Evolutionary conservation across 192 early-diverging fungal genomes (phyloP), one percentile per base, ranked within the genome.

Genomic region (Mortierella alpina): DNA sequence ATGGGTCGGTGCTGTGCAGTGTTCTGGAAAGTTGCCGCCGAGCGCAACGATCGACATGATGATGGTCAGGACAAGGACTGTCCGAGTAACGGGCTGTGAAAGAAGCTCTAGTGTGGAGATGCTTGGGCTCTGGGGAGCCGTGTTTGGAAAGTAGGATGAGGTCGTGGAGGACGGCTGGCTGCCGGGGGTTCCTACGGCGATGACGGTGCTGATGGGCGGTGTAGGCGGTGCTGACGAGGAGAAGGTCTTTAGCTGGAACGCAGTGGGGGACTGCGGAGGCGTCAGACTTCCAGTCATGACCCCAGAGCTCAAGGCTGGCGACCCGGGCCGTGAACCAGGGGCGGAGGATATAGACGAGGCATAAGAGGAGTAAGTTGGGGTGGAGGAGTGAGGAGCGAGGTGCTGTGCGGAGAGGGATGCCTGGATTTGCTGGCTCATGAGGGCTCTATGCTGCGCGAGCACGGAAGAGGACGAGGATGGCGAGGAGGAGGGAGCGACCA

Each of bases 281-380:
- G 75, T 68, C 12, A 68, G 75, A 6, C 70, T 63, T 17, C 45
- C 70, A 48, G 66, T 70, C 9, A 40, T 75, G 17, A 40, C 54
- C 31, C 63, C 56, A 1, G 58, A 39, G 55, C 55, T 68, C 69
- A 72, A 61, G 10, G 73, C 66, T 23, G 76, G 76, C 20, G 76
- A 79, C 39, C 69, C 50, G 0, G 76, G 76, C 15, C 76, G 15
- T 59, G 76, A 79, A 13, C 76, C 76, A 17, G 76, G 76, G 0
- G 67, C 66, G 31, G 76, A 79, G 18, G 76, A 66, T 71, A 79
- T 79, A 3, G 76, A 79, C 50, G 76, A 79, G 63, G 69, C 76
- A 72, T 79, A 79, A 41, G 75, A 78, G 52, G 76, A 62, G 44
- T 66, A 79, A 41, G 67, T 42, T 14, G 68, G 59, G 42, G 52